Evolutionary conservation across 306 rosid species (phyloP), one percentile per base, ranked within the genome.

Genomic region (Dryas alaskensis): DNA sequence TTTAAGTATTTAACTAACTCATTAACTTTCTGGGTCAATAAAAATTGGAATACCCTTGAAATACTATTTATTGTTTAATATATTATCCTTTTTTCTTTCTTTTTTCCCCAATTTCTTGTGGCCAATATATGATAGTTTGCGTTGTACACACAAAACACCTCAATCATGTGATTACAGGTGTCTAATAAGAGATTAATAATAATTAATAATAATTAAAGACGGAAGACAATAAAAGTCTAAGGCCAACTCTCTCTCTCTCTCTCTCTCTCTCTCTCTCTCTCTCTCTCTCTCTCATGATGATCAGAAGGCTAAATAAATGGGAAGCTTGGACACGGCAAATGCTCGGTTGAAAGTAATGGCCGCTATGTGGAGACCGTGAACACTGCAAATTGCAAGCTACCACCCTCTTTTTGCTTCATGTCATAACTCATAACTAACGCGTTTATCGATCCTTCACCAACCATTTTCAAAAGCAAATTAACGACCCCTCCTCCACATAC

Each of bases 381-480:
- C 68, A 64, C 50, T 10, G 48, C 44, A 44, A 43, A 17, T 47
- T 17, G 39, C 27, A 43, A 5, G 54, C 47, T 46, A 58, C 76
- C 67, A 39, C 43, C n/a, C 22, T 71, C 65, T 74, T 83, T 44
- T 58, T 72, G 66, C 79, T 40, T 49, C 25, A 14, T 70, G 76
- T 80, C 92, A 79, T 69, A 69, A 81, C 86, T 67, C 73, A 42
- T 63, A 75, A 55, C 80, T 42, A 76, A 83, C 84, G 79, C 78
- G 89, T 76, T 81, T 68, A 31, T 31, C 37, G 50, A 71, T 69
- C 60, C 82, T 65, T 81, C 77, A 75, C 82, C 88, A 72, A 60
- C 83, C 80, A 57, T 44, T 69, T 19, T 8, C 53, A 19, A 48
- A 67, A 7, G 50, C 47, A 37, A 72, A 49, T 5, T 73, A 60